Evolutionary conservation across 2,329 filamentous ascomycete species (phyloP), one percentile per base, ranked within the genome.

Genomic region (Pseudogymnoascus sp.): DNA sequence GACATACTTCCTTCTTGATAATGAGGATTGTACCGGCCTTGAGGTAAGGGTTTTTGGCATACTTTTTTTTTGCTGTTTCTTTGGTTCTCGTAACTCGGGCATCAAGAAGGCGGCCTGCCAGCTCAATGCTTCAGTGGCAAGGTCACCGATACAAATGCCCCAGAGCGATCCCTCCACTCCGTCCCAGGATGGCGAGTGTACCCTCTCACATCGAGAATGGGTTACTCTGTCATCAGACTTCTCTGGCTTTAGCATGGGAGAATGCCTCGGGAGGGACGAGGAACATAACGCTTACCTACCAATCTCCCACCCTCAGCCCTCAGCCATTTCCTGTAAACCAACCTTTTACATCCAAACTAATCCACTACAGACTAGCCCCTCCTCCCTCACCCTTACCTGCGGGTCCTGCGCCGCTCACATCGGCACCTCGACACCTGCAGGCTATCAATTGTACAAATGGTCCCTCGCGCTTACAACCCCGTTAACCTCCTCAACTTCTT

Each of bases 131-230:
- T 76, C 78, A 78, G 73, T 88, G 82, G 79, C 77, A 72, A 82
- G 80, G 78, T 76, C 80, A 85, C 80, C 85, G 86, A 88, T 88
- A 88, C 85, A 85, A 83, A 77, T 84, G 80, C 84, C 86, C 85
- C 71, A 88, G 69, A 88, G 74, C 65, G 77, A 84, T 61, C 64
- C 65, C 63, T 67, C 68, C 63, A 64, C 66, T 63, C 66, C 66
- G 64, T 64, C 71, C 70, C 64, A 66, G 66, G 68, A 67, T 68
- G 62, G 64, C 65, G 67, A 69, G 72, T 73, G 53, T 71, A 79
- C 75, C 77, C 77, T 73, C 66, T 71, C 72, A 70, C 69, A 67
- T 35, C 60, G 66, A 71, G 67, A 69, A 74, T 68, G 80, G 82
- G 80, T 79, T 79, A 67, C 68, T 70, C 69, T 61, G 47, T 9